Conservation (phyloP, 306 rosid genomes). For the Luffa acutangula region DNA sequence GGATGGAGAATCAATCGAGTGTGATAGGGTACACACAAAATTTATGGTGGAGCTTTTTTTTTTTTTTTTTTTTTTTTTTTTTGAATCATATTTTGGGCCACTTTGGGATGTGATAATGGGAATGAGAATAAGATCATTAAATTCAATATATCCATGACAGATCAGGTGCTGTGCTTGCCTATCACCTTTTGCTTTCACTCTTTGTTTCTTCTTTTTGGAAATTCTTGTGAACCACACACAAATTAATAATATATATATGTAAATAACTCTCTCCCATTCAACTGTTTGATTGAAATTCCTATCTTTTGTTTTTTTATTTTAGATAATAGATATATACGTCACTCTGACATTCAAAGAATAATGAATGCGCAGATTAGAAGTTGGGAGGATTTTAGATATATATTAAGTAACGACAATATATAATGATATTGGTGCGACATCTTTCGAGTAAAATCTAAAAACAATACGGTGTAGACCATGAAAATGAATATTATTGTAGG, state of each 20-base stretch:
- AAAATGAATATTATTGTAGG: no score
- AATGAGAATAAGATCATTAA: neutral
- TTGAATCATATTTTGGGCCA: neutral
- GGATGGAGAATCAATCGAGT: neutral
- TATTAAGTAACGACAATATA: no score
- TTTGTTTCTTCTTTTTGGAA: neutral
- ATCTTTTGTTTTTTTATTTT: neutral
- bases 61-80: no score
- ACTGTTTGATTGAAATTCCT: neutral
- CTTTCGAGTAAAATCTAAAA: neutral
- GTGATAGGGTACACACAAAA: neutral
- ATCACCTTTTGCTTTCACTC: neutral
- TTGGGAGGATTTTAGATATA: neutral
- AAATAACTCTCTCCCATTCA: neutral
- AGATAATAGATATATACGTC: neutral
- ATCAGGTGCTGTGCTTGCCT: slow-evolving; percentile 2
- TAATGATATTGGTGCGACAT: no score
- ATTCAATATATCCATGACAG: neutral
- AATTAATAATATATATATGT: neutral
- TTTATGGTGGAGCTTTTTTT: neutral
- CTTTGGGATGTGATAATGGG: neutral
- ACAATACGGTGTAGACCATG: neutral
- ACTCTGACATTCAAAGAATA: neutral
- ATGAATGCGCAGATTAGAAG: neutral
- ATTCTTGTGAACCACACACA: neutral